Conservation (phyloP, 208 protist genomes). For the Leishmania tropica region DNA sequence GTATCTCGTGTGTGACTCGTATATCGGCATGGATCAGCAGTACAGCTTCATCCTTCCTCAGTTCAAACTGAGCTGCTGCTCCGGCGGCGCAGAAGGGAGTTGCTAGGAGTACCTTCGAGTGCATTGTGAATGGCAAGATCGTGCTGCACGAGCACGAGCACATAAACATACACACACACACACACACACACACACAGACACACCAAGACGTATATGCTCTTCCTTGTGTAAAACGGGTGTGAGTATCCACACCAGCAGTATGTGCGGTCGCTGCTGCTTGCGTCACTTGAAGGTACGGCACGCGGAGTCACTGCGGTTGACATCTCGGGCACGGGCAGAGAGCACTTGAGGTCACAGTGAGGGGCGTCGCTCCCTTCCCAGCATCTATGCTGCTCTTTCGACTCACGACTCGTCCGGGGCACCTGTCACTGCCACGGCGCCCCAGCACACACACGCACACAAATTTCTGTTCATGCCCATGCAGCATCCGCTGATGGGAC, state of each 20-base stretch:
- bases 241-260: neutral
- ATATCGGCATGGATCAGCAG: slow-evolving; percentile 92
- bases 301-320: neutral
- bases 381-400: neutral
- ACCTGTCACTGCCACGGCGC: neutral
- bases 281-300: neutral
- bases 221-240: neutral
- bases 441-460: neutral
- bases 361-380: neutral
- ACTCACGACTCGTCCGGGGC: neutral
- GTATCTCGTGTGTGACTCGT: slow-evolving; percentile 92
- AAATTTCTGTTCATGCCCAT: neutral
- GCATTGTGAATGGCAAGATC: neutral
- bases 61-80: slow-evolving; percentile 17
- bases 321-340: neutral
- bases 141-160: neutral
- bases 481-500: neutral
- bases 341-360: neutral
- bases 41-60: slow-evolving; percentile 66
- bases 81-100: neutral
- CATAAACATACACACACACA: neutral
- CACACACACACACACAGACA: slow-evolving; percentile 3
- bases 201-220: neutral
- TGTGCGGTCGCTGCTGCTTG: neutral
- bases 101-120: neutral